phyloP scores from a whole-genome alignment of 176 grass and related monocot genomes.

The Metroxylon sagu region DNA sequence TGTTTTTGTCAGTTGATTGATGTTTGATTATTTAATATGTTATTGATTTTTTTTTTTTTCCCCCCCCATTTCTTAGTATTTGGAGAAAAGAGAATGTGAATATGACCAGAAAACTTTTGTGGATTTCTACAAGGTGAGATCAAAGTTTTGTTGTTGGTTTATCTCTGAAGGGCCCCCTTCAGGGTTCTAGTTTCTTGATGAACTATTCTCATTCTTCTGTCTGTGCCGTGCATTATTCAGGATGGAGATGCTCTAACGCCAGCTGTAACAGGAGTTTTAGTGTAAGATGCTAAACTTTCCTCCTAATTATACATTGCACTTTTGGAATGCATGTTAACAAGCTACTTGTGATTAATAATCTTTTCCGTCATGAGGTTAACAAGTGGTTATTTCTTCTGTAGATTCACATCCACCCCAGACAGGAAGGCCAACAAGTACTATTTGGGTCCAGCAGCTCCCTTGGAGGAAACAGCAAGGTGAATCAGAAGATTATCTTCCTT shows the following conservation, averaged over 20 bases:
- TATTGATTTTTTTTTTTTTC: not conserved
- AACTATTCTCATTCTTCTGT: conserved; percentile 7
- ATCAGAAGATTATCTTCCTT: not conserved
- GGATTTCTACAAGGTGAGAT: conserved; percentile 69
- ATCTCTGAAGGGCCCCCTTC: not conserved
- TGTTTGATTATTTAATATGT: conserved; percentile 13
- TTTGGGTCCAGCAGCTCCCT: conserved; percentile 73
- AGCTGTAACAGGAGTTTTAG: conserved; percentile 46
- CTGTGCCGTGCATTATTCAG: conserved; percentile 19
- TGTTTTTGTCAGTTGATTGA: not conserved
- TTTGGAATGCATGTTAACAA: not conserved
- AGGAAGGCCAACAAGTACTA: conserved; percentile 75
- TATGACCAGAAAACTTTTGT: conserved; percentile 78
- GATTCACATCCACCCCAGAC: conserved; percentile 79
- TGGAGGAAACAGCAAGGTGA: conserved; percentile 79
- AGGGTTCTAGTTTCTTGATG: not conserved
- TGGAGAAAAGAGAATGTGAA: conserved; percentile 86
- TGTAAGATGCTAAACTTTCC: conserved; percentile 39
- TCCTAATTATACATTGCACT: not conserved
- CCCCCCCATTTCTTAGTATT: conserved; percentile 41
- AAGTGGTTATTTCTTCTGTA: conserved; percentile 7
- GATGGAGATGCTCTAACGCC: conserved; percentile 54
- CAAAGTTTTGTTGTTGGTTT: not conserved
- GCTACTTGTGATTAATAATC: not conserved
- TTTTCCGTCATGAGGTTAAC: not conserved